Evolutionary conservation across 2,329 filamentous ascomycete species (phyloP).

Genomic region (Xylariales sp.): DNA sequence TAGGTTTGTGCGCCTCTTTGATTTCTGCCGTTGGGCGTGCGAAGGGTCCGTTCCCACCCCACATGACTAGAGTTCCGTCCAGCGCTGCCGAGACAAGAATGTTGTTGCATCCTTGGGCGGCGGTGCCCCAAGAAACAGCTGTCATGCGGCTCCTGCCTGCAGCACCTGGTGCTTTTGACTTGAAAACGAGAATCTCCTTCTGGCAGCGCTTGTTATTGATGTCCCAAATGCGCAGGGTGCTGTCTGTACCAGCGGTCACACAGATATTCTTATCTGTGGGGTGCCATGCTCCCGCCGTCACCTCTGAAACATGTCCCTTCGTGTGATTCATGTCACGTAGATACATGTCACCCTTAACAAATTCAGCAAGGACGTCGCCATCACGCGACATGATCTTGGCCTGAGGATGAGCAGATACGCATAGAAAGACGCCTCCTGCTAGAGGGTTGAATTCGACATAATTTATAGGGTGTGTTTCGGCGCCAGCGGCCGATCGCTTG

Average conservation of each 20-base stretch:
- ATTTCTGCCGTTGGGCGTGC: conserved; percentile 85
- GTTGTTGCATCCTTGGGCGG: conserved; percentile 80
- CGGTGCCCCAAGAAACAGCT: conserved; percentile 85
- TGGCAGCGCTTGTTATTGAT: conserved; percentile 90
- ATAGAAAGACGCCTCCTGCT: conserved; percentile 83
- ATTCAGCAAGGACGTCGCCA: conserved; percentile 86
- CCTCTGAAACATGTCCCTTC: conserved; percentile 93
- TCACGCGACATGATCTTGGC: conserved; percentile 90
- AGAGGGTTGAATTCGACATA: conserved; percentile 87
- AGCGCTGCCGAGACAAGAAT: conserved; percentile 84
- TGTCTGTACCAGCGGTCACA: conserved; percentile 93
- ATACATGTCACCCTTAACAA: conserved; percentile 99
- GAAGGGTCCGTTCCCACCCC: conserved; percentile 88
- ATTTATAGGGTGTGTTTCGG: conserved; percentile 90
- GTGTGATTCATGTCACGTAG: conserved; percentile 97
- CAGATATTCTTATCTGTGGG: conserved; percentile 86
- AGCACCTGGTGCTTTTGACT: conserved; percentile 87
- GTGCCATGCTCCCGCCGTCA: conserved; percentile 91
- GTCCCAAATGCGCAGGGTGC: conserved; percentile 96
- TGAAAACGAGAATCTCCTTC: conserved; percentile 95
- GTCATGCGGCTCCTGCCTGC: conserved; percentile 96
- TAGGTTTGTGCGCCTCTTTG: conserved; percentile 80
- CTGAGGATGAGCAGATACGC: conserved; percentile 88
- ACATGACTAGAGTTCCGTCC: conserved; percentile 93
- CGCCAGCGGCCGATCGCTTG: conserved; percentile 72